Percentiles rank a stretch among this genome's conserved stretches.
These are phyloP conservation scores for Moniliophthora roreri DNA, from an alignment of 1,284 basidiomycete genomes.

Conservation along the genomic window DNA sequence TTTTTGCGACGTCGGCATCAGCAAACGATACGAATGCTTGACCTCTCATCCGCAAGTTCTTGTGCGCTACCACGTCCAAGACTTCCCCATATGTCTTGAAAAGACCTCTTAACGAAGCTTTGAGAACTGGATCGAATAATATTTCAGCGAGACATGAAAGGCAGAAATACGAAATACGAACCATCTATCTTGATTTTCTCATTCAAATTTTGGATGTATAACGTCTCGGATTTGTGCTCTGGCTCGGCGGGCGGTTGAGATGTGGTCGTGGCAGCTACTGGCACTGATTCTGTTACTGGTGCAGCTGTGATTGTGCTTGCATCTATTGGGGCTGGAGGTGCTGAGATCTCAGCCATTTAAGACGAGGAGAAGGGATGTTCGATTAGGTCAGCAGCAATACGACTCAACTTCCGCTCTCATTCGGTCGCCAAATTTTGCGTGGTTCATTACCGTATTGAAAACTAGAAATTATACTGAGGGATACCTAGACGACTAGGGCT, in stretches of 20 bases:
- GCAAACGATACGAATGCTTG: constrained; percentile 97
- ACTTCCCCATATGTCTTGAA: constrained; percentile 95
- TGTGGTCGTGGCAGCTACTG: constrained; percentile 24
- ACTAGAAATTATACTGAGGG: too few species aligned
- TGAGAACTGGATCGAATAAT: constrained; percentile 63
- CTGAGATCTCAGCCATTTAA: neutral
- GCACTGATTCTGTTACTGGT: constrained; percentile 27
- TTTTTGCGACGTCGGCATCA: constrained; percentile 77
- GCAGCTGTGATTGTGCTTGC: constrained; percentile 14
- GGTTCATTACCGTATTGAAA: too few species aligned
- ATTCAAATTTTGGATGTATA: constrained; percentile 97
- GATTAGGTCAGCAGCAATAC: neutral
- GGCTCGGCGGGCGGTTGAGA: constrained; percentile 34
- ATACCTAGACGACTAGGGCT: too few species aligned
- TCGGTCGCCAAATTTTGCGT: too few species aligned
- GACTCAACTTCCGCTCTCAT: neutral
- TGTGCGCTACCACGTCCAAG: constrained; percentile 89
- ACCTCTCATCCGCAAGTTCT: constrained; percentile 94
- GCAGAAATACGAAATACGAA: constrained; percentile 28
- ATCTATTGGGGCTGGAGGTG: neutral
- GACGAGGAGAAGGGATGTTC: neutral
- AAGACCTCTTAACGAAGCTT: constrained; percentile 82
- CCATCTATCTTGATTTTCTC: constrained; percentile 92
- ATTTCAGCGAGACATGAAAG: constrained; percentile 6
- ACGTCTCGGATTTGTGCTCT: constrained; percentile 73